These are phyloP conservation scores for Diaporthe nobilis DNA, from an alignment of 2,329 filamentous ascomycete species.

Conservation along the genomic window DNA sequence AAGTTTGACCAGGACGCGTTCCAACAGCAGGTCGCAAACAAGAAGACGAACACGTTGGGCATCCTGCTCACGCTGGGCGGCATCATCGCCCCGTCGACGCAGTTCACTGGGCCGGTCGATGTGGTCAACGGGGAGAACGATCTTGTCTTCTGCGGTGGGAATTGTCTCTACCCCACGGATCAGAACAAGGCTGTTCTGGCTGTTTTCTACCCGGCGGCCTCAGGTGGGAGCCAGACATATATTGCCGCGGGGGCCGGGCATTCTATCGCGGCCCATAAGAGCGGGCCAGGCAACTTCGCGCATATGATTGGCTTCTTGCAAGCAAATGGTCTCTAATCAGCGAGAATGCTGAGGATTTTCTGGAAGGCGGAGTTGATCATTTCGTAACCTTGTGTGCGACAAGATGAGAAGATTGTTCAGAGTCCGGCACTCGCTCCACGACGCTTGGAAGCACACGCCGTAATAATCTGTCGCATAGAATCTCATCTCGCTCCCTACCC, in stretches of 20 bases:
- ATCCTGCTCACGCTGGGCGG: not conserved
- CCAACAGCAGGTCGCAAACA: not conserved
- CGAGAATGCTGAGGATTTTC: not conserved
- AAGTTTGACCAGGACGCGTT: not conserved
- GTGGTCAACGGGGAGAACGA: not conserved
- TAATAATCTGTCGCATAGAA: no score
- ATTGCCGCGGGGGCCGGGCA: not conserved
- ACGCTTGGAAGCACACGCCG: no score
- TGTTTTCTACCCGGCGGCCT: not conserved
- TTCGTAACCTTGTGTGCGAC: not conserved
- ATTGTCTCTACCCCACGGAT: not conserved
- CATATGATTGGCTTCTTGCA: not conserved
- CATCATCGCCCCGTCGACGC: not conserved
- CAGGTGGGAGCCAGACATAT: not conserved
- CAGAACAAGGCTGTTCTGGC: not conserved
- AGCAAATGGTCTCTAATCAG: not conserved
- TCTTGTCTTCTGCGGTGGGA: not conserved
- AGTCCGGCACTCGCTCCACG: no score
- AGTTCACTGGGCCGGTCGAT: not conserved
- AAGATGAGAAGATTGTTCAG: rapidly evolving
- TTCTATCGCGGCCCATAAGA: not conserved
- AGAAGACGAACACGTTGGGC: not conserved
- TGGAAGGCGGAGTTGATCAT: not conserved
- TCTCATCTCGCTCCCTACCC: no score
- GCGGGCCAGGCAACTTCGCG: not conserved